These are phyloP conservation scores for Boehmeria nivea DNA, from an alignment of 306 rosid genomes.

Conservation along the genomic window DNA sequence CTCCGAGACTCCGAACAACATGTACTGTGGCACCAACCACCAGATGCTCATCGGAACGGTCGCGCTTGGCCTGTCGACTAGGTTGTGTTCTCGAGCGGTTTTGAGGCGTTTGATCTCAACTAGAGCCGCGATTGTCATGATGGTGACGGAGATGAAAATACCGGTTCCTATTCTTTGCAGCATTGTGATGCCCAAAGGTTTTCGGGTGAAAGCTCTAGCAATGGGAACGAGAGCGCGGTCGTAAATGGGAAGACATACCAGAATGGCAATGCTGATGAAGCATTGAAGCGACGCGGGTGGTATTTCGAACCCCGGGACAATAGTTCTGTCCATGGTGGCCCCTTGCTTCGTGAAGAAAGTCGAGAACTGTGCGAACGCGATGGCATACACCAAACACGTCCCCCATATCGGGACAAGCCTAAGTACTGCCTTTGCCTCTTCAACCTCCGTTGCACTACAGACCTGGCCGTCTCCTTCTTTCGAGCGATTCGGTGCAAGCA, in stretches of 20 bases:
- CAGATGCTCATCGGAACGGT: constrained; percentile 60
- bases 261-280: constrained; percentile 14
- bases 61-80: constrained; percentile 41
- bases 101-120: constrained; percentile 49
- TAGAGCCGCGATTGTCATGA: constrained; percentile 45
- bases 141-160: constrained; percentile 30
- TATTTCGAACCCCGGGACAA: constrained; percentile 31
- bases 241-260: constrained; percentile 38
- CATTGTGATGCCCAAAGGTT: constrained; percentile 56
- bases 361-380: constrained; percentile 33
- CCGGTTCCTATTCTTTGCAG: constrained; percentile 62
- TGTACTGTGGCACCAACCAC: constrained; percentile 71
- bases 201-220: constrained; percentile 38
- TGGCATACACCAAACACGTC: constrained; percentile 31
- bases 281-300: constrained; percentile 60
- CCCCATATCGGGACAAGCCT: constrained; percentile 39
- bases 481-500: constrained; percentile 17
- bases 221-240: constrained; percentile 49
- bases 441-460: constrained; percentile 31
- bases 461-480: constrained; percentile 7
- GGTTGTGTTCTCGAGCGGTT: constrained; percentile 40
- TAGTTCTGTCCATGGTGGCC: constrained; percentile 42
- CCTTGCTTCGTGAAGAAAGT: constrained; percentile 54
- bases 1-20: constrained; percentile 39
- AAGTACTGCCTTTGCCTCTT: constrained; percentile 40